Conservation (phyloP, 2,329 filamentous ascomycete species). For the Fonsecaea nubica region DNA sequence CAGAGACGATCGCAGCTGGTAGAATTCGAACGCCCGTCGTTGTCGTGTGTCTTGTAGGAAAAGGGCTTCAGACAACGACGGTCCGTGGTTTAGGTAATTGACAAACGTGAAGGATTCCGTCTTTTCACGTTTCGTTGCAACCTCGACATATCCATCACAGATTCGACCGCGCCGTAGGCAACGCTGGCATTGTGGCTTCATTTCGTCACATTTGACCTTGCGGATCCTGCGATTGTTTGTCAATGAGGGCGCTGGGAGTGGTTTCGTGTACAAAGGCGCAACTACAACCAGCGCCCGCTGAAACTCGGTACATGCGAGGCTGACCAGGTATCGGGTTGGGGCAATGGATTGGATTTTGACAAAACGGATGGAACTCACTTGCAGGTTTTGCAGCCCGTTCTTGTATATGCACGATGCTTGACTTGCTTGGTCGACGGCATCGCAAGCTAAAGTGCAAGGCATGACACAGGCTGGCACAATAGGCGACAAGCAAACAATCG, state of each 20-base stretch:
- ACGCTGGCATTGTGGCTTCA: background rate
- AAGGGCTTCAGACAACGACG: slow-evolving; percentile 1
- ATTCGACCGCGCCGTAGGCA: slow-evolving; percentile 4
- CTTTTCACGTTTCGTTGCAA: background rate
- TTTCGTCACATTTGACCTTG: slow-evolving; percentile 15
- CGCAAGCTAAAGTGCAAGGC: background rate
- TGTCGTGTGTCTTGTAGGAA: slow-evolving; percentile 3
- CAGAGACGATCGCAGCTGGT: slow-evolving; percentile 10
- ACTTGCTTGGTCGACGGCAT: slow-evolving; percentile 3
- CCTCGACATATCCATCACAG: slow-evolving; percentile 12
- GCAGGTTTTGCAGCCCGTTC: slow-evolving; percentile 12
- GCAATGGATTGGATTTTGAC: background rate
- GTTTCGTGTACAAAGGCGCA: background rate
- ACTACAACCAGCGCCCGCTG: background rate
- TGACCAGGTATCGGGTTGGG: background rate
- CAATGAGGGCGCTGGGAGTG: background rate
- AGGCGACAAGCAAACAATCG: background rate
- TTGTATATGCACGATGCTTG: slow-evolving; percentile 11
- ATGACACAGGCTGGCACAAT: background rate
- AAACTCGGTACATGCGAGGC: background rate
- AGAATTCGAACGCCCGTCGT: slow-evolving; percentile 8
- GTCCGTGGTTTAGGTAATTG: slow-evolving; percentile 9
- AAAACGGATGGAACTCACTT: background rate
- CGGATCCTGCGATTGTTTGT: slow-evolving; percentile 9
- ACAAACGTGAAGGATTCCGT: slow-evolving; percentile 1